phyloP scores from a whole-genome alignment of 1,284 basidiomycete species.

The Pseudozyma sp. region DNA sequence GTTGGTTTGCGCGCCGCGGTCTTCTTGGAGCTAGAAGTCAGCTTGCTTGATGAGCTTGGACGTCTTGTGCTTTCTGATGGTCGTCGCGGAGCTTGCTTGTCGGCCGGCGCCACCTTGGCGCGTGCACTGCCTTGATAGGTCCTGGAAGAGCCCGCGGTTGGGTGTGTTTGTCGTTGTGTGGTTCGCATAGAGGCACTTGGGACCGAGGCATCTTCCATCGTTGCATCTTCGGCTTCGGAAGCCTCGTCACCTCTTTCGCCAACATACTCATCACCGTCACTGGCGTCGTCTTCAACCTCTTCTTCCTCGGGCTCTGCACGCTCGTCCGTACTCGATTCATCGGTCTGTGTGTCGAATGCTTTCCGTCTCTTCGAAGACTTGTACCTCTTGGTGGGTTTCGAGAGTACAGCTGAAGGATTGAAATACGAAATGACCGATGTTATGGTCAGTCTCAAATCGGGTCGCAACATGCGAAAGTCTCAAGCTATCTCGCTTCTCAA shows the following conservation, averaged over 20 bases:
- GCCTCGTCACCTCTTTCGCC: conserved; percentile 17
- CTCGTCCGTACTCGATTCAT: conserved; percentile 1
- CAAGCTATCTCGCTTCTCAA: too few relatives aligned
- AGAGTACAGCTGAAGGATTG: neutral
- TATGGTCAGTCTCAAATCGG: too few relatives aligned
- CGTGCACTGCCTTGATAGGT: neutral
- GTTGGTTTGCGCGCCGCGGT: conserved; percentile 16
- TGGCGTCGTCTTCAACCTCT: conserved; percentile 20
- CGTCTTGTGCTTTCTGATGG: conserved; percentile 18
- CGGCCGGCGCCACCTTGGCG: conserved; percentile 1
- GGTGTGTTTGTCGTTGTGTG: conserved; percentile 6
- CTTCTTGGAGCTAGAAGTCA: conserved; percentile 18
- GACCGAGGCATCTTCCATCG: conserved; percentile 8
- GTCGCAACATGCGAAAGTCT: too few relatives aligned
- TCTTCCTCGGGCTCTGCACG: conserved; percentile 17
- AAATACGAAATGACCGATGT: too few relatives aligned
- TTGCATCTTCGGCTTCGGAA: conserved; percentile 25
- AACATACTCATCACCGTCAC: conserved; percentile 29
- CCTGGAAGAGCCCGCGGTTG: neutral
- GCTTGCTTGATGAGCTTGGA: conserved; percentile 25
- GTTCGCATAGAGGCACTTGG: neutral
- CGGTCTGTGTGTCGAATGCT: conserved; percentile 2
- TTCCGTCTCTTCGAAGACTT: conserved; percentile 21
- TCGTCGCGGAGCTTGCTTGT: conserved; percentile 2
- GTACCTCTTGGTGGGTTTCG: conserved; percentile 25